Evolutionary conservation across 2,329 filamentous ascomycete genomes (phyloP), one percentile per base, ranked within the genome.

Genomic region (Lecanosticta acicola): DNA sequence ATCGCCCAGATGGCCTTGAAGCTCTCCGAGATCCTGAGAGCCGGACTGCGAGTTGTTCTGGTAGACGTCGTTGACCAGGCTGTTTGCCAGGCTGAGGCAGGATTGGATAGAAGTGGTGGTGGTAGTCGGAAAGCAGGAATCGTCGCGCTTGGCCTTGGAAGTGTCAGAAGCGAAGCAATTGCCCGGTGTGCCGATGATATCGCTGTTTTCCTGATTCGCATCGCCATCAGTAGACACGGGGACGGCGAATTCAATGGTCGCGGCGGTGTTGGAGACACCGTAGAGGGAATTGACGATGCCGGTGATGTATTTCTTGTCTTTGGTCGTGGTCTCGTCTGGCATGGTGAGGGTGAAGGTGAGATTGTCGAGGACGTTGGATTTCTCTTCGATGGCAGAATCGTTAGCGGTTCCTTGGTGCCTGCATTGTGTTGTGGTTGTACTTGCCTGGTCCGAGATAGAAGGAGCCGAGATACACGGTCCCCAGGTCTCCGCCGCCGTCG

Each of bases 241-340:
- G 2, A 53, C 41, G 24, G 26, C 39, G 34, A 39, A 53, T 29
- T 48, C 39, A 19, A 38, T 26, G 13, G 48, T 53, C n/a, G 40
- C 38, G 2, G 50, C 41, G 19, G 44, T 48, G 26, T 53, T 43
- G 17, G 40, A 48, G 11, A 45, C 48, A 9, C 50, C 50, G 19
- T 53, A 53, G 3, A 53, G 42, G 20, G 48, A 51, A 34, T 45
- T 53, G 8, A 53, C 43, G 17, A 42, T 42, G 4, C 41, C 50
- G 11, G 44, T 48, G 34, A 53, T 32, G 32, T 46, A 48, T 8
- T 37, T 40, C n/a, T n/a, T n/a, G 24, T 5, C 24, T 8, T 41
- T 42, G 18, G 41, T 32, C 11, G 42, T 24, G 19, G 41, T 36
- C 16, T 45, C 41, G 3, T 44, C 21, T 8, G 50, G 50, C 7